Evolutionary conservation across 345 rosid genomes (phyloP), one percentile per base, ranked within the genome.

Genomic region (Populus davidiana): DNA sequence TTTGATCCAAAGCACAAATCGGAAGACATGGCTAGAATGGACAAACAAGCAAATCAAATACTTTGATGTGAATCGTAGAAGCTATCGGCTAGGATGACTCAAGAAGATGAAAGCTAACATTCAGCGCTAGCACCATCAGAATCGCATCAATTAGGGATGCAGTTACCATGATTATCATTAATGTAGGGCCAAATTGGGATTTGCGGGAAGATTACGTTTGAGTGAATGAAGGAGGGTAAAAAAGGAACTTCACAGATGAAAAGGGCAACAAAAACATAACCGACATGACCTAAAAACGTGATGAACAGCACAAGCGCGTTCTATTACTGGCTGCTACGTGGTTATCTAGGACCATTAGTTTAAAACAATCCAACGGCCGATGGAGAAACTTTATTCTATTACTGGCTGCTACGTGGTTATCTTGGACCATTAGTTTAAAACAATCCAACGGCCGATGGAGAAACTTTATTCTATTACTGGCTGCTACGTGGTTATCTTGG

Each of bases 401-500:
- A 56, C 27, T 67, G 67, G 79, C n/a, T 27, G 8, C 18, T 13
- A 10, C n/a, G 29, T 38, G 1, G 6, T 23, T 54, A 23, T 4
- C 23, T 27, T 0, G 69, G 35, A 16, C 79, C 59, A 27, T 68
- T 38, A 4, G 79, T 68, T 76, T 13, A 25, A 9, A 2, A 5
- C 8, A 39, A 56, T 76, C 73, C 68, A 38, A 76, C 79, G 59
- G 59, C 17, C 4, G 39, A 67, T 2, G 38, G 38, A 61, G 47
- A 31, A 31, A 31, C 33, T 33, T 33, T 33, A 10, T 39, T 39
- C 44, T 41, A 41, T 36, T 39, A 56, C 27, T 67, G 67, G 79
- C 23, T 29, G 8, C 18, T 13, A 17, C n/a, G 21, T 39, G 1
- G 6, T 25, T 54, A 17, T 4, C 23, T 29, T 0, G 69, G 35